These are phyloP conservation scores for Cutaneotrichosporon cyanovorans DNA, from an alignment of 1,284 basidiomycete genomes.

Conservation along the genomic window DNA sequence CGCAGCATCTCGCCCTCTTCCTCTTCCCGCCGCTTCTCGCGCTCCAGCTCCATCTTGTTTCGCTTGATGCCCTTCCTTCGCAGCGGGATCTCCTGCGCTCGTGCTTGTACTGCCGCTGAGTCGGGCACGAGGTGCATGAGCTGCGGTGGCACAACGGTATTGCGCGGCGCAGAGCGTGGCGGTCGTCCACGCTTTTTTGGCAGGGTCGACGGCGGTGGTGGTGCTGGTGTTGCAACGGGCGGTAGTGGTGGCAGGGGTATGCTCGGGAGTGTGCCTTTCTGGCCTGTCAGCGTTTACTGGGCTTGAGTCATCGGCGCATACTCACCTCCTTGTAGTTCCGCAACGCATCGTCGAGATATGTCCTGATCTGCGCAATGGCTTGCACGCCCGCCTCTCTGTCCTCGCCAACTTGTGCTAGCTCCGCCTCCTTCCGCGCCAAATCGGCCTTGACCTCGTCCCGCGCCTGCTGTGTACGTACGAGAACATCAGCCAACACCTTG, in stretches of 20 bases:
- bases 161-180: constrained; percentile 10
- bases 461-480: constrained; percentile 4
- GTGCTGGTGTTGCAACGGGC: neutral
- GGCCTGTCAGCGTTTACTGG: neutral
- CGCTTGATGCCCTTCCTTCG: constrained; percentile 24
- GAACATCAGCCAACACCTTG: constrained; percentile 13
- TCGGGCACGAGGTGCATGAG: constrained; percentile 20
- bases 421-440: constrained; percentile 5
- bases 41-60: constrained; percentile 19
- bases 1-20: constrained; percentile 23
- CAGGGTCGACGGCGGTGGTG: constrained; percentile 8
- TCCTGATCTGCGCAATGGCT: constrained; percentile 3
- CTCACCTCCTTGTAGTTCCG: constrained; percentile 19
- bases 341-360: constrained; percentile 16
- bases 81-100: constrained; percentile 16
- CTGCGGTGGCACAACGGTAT: constrained; percentile 11
- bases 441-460: constrained; percentile 3
- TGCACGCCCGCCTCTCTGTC: neutral
- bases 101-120: constrained; percentile 4
- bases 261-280: constrained; percentile 17
- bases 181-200: constrained; percentile 22
- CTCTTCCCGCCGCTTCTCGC: constrained; percentile 16
- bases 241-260: constrained; percentile 13
- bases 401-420: constrained; percentile 6
- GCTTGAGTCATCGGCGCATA: no score